These are phyloP conservation scores for Mollisia scopiformis DNA, from an alignment of 2,329 filamentous ascomycete species.

Conservation along the genomic window DNA sequence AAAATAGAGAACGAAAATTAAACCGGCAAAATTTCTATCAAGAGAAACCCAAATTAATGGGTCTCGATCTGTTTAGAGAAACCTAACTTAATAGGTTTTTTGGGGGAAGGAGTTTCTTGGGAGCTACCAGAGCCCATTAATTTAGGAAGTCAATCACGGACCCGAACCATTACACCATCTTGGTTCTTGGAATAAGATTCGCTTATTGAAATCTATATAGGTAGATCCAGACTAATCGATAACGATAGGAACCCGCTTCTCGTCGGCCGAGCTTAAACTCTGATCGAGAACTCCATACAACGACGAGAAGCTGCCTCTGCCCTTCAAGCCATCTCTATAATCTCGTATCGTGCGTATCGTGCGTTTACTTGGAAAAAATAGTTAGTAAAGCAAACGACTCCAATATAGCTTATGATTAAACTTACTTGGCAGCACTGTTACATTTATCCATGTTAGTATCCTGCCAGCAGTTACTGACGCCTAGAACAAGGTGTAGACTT, in stretches of 20 bases:
- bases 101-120: too few relatives aligned
- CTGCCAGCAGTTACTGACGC: not conserved
- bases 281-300: constrained; percentile 15
- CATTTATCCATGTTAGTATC: constrained; percentile 3
- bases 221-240: constrained; percentile 1
- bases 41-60: too few relatives aligned
- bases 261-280: constrained; percentile 15
- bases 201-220: too few relatives aligned
- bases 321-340: not conserved
- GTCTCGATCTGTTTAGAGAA: too few relatives aligned
- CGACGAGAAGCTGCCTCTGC: constrained; percentile 7
- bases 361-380: not conserved
- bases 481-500: constrained; percentile 2
- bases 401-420: constrained; percentile 1
- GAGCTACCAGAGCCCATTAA: too few relatives aligned
- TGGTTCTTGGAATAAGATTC: too few relatives aligned
- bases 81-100: too few relatives aligned
- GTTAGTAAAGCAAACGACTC: not conserved
- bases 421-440: constrained; percentile 8
- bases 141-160: too few relatives aligned
- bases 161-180: too few relatives aligned
- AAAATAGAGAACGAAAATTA: too few relatives aligned
- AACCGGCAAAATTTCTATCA: too few relatives aligned
- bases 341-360: not conserved
- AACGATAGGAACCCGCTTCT: constrained; percentile 2